A percentile compares a stretch with the other conserved stretches of the same genome.
phyloP scores from a whole-genome alignment of 129 eudicot genomes.

The Pittosporum tobira region DNA sequence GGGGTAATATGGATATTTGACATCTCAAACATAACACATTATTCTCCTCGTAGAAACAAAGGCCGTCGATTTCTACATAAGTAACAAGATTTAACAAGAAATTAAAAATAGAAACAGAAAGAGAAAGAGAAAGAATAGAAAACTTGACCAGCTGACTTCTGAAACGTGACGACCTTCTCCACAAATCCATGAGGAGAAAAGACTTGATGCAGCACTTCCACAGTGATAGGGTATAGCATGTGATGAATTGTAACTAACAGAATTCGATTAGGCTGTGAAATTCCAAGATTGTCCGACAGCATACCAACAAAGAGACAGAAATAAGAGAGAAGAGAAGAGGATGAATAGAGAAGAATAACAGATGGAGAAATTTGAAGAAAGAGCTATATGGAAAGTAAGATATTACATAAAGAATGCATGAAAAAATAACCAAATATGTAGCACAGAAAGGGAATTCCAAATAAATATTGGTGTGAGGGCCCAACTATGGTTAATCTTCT shows the following conservation, averaged over 20 bases:
- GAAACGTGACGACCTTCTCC: conserved; percentile 98
- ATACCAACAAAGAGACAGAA: conserved; percentile 61
- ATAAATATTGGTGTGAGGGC: not conserved
- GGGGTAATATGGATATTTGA: not conserved
- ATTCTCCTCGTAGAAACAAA: not conserved
- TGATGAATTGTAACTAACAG: conserved; percentile 98
- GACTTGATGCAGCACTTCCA: conserved; percentile 99
- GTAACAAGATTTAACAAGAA: conserved; percentile 7
- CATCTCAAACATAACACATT: not conserved
- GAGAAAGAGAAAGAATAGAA: conserved; percentile 19
- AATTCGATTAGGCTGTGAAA: conserved; percentile 95
- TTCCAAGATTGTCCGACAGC: conserved; percentile 62
- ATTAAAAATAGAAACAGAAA: conserved; percentile 16
- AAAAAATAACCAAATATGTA: not conserved
- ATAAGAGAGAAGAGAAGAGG: conserved; percentile 87
- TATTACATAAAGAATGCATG: conserved; percentile 24
- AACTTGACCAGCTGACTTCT: conserved; percentile 97
- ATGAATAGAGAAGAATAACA: conserved; percentile 79
- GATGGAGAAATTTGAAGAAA: conserved; percentile 47
- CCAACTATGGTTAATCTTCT: too few relatives aligned
- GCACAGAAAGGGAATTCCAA: not conserved
- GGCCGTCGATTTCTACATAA: not conserved
- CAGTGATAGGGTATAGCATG: conserved; percentile 95
- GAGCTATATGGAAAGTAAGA: conserved; percentile 23
- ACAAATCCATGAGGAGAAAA: conserved; percentile 99